phyloP scores from a whole-genome alignment of 495 filamentous ascomycete species.

The Penicillium silybi region DNA sequence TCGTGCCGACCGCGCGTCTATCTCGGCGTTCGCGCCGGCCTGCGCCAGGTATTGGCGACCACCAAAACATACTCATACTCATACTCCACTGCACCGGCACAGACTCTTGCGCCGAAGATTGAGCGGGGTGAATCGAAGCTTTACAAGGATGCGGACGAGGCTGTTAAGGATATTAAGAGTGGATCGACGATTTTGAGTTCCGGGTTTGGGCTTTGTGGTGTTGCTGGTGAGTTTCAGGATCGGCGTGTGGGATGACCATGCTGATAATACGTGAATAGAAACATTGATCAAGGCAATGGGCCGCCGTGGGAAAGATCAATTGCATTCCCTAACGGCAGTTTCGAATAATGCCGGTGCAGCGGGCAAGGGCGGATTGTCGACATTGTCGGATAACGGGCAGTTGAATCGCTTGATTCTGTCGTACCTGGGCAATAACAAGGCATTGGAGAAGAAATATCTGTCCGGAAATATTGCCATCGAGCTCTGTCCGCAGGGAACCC shows the following conservation, averaged over 20 bases:
- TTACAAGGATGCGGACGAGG: constrained; percentile 67
- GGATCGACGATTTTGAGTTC: constrained; percentile 72
- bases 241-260: not conserved
- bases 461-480: constrained; percentile 80
- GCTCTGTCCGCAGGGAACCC: constrained; percentile 82
- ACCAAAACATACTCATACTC: constrained; percentile 18
- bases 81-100: constrained; percentile 23
- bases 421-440: constrained; percentile 88
- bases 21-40: constrained; percentile 15
- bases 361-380: constrained; percentile 68
- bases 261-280: constrained; percentile 37
- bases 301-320: constrained; percentile 58
- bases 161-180: constrained; percentile 70
- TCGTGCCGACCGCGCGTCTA: constrained; percentile 24
- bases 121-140: constrained; percentile 55
- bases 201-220: constrained; percentile 84
- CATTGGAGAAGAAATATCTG: constrained; percentile 79
- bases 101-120: constrained; percentile 26
- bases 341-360: constrained; percentile 90
- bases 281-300: constrained; percentile 77
- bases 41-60: constrained; percentile 10
- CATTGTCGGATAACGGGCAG: constrained; percentile 72
- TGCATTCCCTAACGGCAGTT: constrained; percentile 75
- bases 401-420: constrained; percentile 80
- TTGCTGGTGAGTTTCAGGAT: constrained; percentile 47